These are phyloP conservation scores for Pilobolus umbonatus DNA, from an alignment of 192 early-diverging fungal species.

Conservation along the genomic window DNA sequence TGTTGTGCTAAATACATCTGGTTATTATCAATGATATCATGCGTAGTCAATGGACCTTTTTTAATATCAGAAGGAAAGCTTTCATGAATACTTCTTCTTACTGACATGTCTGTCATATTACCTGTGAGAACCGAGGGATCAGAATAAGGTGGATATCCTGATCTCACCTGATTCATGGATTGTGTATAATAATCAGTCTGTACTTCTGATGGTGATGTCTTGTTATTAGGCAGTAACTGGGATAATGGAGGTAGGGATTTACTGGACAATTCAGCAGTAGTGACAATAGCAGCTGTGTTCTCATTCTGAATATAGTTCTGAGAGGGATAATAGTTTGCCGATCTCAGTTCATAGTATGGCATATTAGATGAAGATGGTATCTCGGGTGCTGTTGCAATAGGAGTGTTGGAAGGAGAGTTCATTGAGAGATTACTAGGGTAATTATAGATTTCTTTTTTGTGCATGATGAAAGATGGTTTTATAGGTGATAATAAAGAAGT, in stretches of 20 bases:
- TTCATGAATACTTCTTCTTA: too few relatives aligned
- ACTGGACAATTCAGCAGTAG: background rate
- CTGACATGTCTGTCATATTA: too few relatives aligned
- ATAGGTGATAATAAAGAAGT: constrained; percentile 9
- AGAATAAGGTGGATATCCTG: too few relatives aligned
- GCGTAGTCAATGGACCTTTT: too few relatives aligned
- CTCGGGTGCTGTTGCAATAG: constrained; percentile 14
- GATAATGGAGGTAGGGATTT: constrained; percentile 20
- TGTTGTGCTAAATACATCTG: background rate
- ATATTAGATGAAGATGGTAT: constrained; percentile 11
- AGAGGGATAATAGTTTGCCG: constrained; percentile 8
- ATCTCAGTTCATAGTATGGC: constrained; percentile 2
- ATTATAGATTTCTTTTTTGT: background rate
- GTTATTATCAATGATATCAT: background rate
- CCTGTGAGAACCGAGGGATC: too few relatives aligned
- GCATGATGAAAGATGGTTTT: background rate
- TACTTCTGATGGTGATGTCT: constrained; percentile 1
- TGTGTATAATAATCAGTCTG: too few relatives aligned
- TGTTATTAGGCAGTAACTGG: constrained; percentile 5
- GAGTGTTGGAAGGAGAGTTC: constrained; percentile 14
- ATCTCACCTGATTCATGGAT: background rate
- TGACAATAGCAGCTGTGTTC: background rate
- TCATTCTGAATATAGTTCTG: background rate
- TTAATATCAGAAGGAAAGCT: too few relatives aligned
- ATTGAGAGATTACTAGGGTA: constrained; percentile 1